Evolutionary conservation across 306 rosid genomes (phyloP), one percentile per base, ranked within the genome.

Genomic region (Lathyrus aphaca): DNA sequence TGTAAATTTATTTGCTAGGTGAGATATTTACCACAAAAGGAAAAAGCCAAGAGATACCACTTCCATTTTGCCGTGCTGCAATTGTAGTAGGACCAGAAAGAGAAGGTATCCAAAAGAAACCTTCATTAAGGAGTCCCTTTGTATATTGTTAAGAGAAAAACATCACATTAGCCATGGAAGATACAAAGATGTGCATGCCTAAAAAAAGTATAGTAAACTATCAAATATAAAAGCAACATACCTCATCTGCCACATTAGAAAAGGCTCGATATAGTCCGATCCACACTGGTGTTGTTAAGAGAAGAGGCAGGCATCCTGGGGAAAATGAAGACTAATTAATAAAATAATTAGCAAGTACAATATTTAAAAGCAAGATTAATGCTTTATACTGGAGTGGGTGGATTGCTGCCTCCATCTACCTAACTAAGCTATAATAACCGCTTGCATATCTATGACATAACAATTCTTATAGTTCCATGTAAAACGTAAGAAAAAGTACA

Each of bases 51-150:
- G 97, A 89, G 84, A 91, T 66, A 39, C 86, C 99, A 64, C 96
- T 82, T 51, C 99, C 99, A 76, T 55, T 89, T 83, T 91, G 95
- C 67, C 91, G 91, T 67, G 97, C 83, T 63, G 93, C 91, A 46
- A 91, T 17, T 23, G 96, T 87, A 64, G 97, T 95, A 53, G 99
- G 99, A 75, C 96, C 99, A 74, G 99, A 93, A 74, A 95, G 88
- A 58, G 96, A 91, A 74, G 99, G 99, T 82, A 95, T 91, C 99
- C 99, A 95, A 84, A 95, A 95, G 82, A 95, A 95, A 56, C 99
- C 99, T 80, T 95, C 99, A 5, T 88, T 83, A 21, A 95, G 97
- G 48, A 95, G 97, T 15, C 99, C 99, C 99, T 95, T 79, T 57
- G 19, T 19, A 72, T 19, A 77, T 78, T 62, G 17, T 78, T 54